A percentile compares a stretch with the other conserved stretches of the same genome.
These are phyloP conservation scores for Leccinum uliginosum DNA, from an alignment of 768 basidiomycete genomes.

Conservation along the genomic window DNA sequence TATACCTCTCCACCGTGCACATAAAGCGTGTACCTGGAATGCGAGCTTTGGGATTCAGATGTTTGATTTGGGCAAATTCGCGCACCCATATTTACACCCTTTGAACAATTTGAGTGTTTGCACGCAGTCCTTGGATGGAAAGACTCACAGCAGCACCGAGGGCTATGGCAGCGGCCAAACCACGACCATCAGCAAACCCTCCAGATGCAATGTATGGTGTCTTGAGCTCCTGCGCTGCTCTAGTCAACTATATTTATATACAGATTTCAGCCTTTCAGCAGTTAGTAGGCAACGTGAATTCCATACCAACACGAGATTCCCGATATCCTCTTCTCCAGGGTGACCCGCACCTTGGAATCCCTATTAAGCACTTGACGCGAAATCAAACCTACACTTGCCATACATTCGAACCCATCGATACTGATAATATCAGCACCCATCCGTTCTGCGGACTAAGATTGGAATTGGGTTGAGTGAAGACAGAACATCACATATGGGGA, in stretches of 20 bases:
- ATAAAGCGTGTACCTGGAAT: conserved; percentile 75
- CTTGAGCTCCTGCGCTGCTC: conserved; percentile 79
- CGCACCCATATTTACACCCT: conserved; percentile 83
- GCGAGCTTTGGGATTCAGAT: not conserved
- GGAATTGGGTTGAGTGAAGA: not conserved
- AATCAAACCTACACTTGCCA: conserved; percentile 15
- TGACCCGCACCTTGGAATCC: conserved; percentile 75
- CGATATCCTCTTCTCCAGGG: conserved; percentile 93
- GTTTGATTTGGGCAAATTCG: not conserved
- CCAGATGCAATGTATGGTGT: conserved; percentile 89
- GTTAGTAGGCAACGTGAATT: not conserved
- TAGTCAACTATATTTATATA: conserved; percentile 65
- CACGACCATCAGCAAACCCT: conserved; percentile 83
- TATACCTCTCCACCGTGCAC: conserved; percentile 80
- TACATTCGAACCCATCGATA: conserved; percentile 91
- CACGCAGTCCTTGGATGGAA: not conserved
- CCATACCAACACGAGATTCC: conserved; percentile 73
- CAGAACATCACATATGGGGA: conserved; percentile 24
- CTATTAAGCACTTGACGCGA: conserved; percentile 6
- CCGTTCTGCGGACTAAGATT: conserved; percentile 52
- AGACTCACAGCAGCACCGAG: conserved; percentile 71
- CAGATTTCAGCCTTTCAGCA: not conserved
- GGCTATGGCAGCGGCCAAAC: conserved; percentile 76
- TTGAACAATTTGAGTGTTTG: not conserved
- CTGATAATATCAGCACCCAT: conserved; percentile 84